Percentiles rank a stretch among this genome's conserved stretches.
These are phyloP conservation scores for Trametes sanguinea DNA, from an alignment of 768 basidiomycete genomes.

Conservation along the genomic window DNA sequence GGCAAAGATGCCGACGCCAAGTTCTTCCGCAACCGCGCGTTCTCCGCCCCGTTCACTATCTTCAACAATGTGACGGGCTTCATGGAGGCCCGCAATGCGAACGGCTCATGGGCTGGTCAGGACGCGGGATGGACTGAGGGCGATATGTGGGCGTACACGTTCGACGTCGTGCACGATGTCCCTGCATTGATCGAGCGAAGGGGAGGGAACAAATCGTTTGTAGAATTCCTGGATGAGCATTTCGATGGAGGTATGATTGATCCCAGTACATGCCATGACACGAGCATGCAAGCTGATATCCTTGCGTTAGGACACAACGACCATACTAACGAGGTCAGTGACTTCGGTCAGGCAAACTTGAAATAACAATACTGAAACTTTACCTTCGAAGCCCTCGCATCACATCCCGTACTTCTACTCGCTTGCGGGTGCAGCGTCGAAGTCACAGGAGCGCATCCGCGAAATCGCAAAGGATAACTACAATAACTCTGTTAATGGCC, in stretches of 20 bases:
- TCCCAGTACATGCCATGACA: background rate
- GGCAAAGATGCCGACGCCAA: conserved; percentile 50
- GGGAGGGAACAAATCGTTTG: conserved; percentile 68
- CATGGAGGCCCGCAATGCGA: conserved; percentile 76
- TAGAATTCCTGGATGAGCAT: conserved; percentile 63
- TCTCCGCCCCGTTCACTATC: conserved; percentile 57
- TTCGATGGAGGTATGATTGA: conserved; percentile 46
- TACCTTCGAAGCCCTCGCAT: conserved; percentile 63
- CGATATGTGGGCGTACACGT: conserved; percentile 75
- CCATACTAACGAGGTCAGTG: conserved; percentile 72
- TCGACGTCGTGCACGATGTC: conserved; percentile 75
- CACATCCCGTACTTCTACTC: conserved; percentile 86
- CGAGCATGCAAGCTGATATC: background rate
- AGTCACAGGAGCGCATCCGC: conserved; percentile 70
- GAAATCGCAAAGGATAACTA: conserved; percentile 66
- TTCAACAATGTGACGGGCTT: conserved; percentile 74
- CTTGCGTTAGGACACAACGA: conserved; percentile 65
- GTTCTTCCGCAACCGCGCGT: conserved; percentile 58
- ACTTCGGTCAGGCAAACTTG: background rate
- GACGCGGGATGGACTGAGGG: conserved; percentile 84
- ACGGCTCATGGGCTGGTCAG: conserved; percentile 70
- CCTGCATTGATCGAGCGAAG: conserved; percentile 59
- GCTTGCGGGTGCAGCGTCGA: conserved; percentile 68
- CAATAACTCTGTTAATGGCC: conserved; percentile 64
- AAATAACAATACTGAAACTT: background rate